A percentile compares a stretch with the other conserved stretches of the same genome.
Conservation (phyloP, 768 basidiomycete genomes). For the Sporobolomyces phaffii region DNA sequence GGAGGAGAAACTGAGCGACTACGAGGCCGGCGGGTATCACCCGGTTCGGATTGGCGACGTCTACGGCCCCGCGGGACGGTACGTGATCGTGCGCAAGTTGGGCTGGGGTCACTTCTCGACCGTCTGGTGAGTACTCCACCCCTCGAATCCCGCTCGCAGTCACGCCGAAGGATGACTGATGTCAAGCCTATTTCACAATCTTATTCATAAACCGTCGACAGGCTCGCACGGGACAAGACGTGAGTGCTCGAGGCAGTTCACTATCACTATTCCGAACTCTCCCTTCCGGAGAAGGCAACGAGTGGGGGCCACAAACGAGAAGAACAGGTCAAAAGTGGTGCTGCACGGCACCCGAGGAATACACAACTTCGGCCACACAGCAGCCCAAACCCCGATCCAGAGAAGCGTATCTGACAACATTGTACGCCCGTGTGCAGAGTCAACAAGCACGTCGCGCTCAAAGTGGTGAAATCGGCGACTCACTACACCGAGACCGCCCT, state of each 20-base stretch:
- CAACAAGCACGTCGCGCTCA: slow-evolving; percentile 94
- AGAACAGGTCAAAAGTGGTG: no score
- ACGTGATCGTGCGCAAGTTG: slow-evolving; percentile 79
- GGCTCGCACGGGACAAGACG: slow-evolving; percentile 31
- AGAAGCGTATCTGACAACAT: no score
- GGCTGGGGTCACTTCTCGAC: slow-evolving; percentile 98
- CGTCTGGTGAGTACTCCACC: slow-evolving; percentile 56
- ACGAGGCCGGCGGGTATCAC: slow-evolving; percentile 42
- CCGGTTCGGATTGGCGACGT: slow-evolving; percentile 42
- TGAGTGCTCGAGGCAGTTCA: slow-evolving; percentile 1
- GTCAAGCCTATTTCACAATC: background rate
- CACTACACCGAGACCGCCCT: slow-evolving; percentile 96
- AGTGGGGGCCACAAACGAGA: no score
- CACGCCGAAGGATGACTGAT: background rate
- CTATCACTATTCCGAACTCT: background rate
- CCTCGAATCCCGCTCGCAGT: background rate
- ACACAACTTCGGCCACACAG: no score
- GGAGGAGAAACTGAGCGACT: slow-evolving; percentile 44
- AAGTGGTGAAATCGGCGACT: slow-evolving; percentile 95
- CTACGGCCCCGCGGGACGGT: slow-evolving; percentile 59
- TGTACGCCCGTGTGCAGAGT: slow-evolving; percentile 55
- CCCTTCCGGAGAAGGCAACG: no score
- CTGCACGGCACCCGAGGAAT: no score
- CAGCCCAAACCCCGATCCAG: no score
- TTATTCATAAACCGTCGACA: background rate